These are phyloP conservation scores for Microdochium paspali DNA, from an alignment of 2,329 filamentous ascomycete species.

Conservation along the genomic window DNA sequence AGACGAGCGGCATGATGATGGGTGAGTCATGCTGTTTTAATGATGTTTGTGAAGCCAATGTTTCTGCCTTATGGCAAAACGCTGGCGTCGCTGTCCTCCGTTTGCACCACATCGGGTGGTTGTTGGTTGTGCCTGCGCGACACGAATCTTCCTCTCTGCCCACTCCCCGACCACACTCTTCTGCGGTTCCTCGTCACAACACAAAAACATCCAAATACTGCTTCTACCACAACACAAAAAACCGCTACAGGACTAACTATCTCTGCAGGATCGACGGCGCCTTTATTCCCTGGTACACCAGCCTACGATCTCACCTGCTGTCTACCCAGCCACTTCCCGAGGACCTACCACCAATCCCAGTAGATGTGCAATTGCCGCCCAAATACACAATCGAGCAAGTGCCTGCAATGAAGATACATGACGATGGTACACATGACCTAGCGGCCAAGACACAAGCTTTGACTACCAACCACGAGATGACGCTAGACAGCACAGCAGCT, in stretches of 20 bases:
- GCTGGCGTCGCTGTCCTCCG: constrained; percentile 5
- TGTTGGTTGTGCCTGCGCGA: no score
- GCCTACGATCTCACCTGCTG: constrained; percentile 57
- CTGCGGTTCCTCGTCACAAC: no score
- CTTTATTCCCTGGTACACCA: constrained; percentile 68
- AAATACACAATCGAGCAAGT: constrained; percentile 52
- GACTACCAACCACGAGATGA: constrained; percentile 4
- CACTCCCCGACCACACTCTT: no score
- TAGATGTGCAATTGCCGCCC: constrained; percentile 64
- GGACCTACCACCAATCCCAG: constrained; percentile 60
- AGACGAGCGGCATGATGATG: constrained; percentile 89
- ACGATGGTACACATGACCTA: constrained; percentile 2
- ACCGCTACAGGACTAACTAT: neutral
- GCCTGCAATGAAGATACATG: constrained; percentile 7
- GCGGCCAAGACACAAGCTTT: neutral
- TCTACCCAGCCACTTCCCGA: constrained; percentile 59
- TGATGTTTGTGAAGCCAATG: neutral
- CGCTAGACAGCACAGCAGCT: constrained; percentile 14
- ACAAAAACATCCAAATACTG: no score
- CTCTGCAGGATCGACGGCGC: constrained; percentile 63
- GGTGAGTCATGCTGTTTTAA: constrained; percentile 41
- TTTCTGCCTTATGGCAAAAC: no score
- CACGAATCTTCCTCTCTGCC: no score
- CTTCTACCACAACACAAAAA: neutral
- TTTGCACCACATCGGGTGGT: neutral